phyloP scores from a whole-genome alignment of 768 basidiomycete species.

The Leucocoprinus birnbaumii region DNA sequence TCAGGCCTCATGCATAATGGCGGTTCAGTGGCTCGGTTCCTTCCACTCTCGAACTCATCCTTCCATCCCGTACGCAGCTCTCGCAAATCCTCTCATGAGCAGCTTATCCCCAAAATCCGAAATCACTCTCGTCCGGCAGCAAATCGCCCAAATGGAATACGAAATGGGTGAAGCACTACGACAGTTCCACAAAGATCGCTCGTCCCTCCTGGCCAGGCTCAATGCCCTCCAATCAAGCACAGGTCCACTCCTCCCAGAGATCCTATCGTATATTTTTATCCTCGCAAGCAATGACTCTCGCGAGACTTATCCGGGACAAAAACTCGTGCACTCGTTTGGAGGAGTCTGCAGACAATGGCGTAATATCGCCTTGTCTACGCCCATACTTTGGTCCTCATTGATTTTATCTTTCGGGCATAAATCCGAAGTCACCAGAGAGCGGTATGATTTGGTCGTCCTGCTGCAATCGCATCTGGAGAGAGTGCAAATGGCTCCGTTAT shows the following conservation, averaged over 20 bases:
- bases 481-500: not conserved
- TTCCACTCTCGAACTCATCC: too few relatives aligned
- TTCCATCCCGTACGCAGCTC: too few relatives aligned
- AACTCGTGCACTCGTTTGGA: too few relatives aligned
- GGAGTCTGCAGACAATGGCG: too few relatives aligned
- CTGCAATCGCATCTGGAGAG: not conserved
- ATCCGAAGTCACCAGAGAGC: too few relatives aligned
- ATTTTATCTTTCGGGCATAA: too few relatives aligned
- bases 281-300: too few relatives aligned
- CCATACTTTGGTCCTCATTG: too few relatives aligned
- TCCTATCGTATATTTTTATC: not conserved
- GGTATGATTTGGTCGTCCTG: not conserved
- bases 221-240: constrained; percentile 1
- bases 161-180: not conserved
- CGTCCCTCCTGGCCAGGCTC: not conserved
- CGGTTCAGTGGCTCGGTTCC: too few relatives aligned
- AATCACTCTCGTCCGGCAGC: not conserved
- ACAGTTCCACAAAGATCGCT: not conserved
- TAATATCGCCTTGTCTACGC: too few relatives aligned
- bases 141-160: not conserved
- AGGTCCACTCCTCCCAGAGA: not conserved
- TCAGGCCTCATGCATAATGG: too few relatives aligned
- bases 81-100: not conserved
- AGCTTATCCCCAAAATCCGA: not conserved
- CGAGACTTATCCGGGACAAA: too few relatives aligned